Percentiles rank a stretch among this genome's conserved stretches.
Conservation (phyloP, 169 alveolate species). For the Plasmodium berghei region DNA sequence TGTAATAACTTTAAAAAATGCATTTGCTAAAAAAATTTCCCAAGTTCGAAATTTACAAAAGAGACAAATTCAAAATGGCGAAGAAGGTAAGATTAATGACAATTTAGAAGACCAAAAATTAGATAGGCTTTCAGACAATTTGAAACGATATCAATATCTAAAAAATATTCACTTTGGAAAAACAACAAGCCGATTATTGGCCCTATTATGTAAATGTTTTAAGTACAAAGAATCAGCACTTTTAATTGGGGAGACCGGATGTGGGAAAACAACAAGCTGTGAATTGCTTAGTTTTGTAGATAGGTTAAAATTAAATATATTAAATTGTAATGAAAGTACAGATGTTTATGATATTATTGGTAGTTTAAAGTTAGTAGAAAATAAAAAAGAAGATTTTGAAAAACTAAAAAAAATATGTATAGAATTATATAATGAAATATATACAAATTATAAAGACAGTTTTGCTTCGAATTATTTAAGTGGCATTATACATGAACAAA, state of each 20-base stretch:
- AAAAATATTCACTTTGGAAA: conserved; percentile 80
- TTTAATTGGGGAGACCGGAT: conserved; percentile 99
- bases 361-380: conserved; percentile 92
- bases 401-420: conserved; percentile 62
- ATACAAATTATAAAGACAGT: conserved; percentile 22
- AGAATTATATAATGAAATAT: conserved; percentile 59
- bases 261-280: conserved; percentile 98
- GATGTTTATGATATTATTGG: conserved; percentile 98
- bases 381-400: conserved; percentile 68
- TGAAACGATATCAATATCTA: conserved; percentile 54
- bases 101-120: conserved; percentile 1
- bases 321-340: conserved; percentile 97
- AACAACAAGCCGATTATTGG: conserved; percentile 87
- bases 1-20: conserved; percentile 22
- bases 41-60: not conserved
- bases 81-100: not conserved
- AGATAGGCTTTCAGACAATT: conserved; percentile 16
- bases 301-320: conserved; percentile 80
- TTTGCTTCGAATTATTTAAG: conserved; percentile 46
- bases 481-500: conserved; percentile 60
- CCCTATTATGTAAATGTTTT: conserved; percentile 93
- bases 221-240: conserved; percentile 96
- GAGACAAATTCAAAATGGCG: not conserved
- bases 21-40: conserved; percentile 17
- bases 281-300: conserved; percentile 91